phyloP scores from a whole-genome alignment of 805 yeast genomes.

The Kurtzmaniella cleridarum region DNA sequence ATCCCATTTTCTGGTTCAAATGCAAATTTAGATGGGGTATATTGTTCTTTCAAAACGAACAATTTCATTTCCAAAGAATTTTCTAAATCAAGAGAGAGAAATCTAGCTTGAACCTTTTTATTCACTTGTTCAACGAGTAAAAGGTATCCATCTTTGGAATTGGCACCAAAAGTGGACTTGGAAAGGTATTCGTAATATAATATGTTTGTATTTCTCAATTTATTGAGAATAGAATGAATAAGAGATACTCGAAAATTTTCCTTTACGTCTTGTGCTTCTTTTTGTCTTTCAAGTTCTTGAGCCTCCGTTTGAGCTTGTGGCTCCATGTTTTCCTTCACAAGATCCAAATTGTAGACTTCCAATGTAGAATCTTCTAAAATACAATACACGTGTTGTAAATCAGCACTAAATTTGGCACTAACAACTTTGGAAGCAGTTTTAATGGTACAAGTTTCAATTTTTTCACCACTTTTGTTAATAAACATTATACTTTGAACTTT shows the following conservation, averaged over 20 bases:
- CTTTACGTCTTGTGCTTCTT: neutral
- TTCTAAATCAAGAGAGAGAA: conserved; percentile 2
- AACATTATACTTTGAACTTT: conserved; percentile 20
- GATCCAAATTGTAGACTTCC: conserved; percentile 8
- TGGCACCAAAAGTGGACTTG: neutral
- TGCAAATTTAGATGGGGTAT: conserved; percentile 6
- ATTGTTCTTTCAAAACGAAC: conserved; percentile 5
- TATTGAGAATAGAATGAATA: neutral
- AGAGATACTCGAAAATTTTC: too few relatives aligned
- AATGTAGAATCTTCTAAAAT: conserved; percentile 26
- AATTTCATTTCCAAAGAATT: neutral
- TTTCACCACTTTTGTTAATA: conserved; percentile 12
- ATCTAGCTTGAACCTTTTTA: conserved; percentile 1
- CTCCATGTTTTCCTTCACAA: conserved; percentile 1
- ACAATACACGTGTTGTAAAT: conserved; percentile 23
- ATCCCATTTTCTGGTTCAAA: conserved; percentile 18
- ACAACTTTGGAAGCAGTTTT: conserved; percentile 1
- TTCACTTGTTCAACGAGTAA: conserved; percentile 2
- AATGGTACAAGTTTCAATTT: conserved; percentile 3
- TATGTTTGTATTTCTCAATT: neutral
- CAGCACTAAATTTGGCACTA: conserved; percentile 7
- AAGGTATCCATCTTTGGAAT: neutral
- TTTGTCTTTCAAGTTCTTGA: neutral
- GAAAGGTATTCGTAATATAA: conserved; percentile 1
- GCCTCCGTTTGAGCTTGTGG: too few relatives aligned